Base-by-base conservation (phyloP, 768 basidiomycete genomes). In the Collybia nuda region DNA sequence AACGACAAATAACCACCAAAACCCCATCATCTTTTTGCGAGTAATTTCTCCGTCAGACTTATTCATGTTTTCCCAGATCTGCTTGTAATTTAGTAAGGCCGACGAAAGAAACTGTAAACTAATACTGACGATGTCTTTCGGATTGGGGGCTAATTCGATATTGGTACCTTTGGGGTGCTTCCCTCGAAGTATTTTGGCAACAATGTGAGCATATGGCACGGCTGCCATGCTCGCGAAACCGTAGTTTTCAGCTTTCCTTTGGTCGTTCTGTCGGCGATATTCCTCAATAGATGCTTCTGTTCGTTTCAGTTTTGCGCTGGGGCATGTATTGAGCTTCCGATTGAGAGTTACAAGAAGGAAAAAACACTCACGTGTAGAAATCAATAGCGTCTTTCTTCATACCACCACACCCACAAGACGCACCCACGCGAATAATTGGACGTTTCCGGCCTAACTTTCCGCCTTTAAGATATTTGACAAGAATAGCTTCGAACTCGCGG, bases 51-150 rank as follows among this genome's bases (percentile, higher is more conserved):
- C 77, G 15, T 87, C 76, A 1, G 85, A 80, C 62, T 81, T 83
- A 61, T 84, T 86, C 74, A 98, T 78, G 65, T 99, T 99, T 39
- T 78, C 70, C 97, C 97, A 99, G 44, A 98, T 85, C 88, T 91
- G 52, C 17, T 17, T 38, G 43, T 45, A 6, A 41, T n/a, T 18
- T 43, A 54, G 38, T 32, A 14, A 29, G 35, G 46, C 40, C 23
- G 18, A 42, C 47, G 37, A 29, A 19, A 21, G n/a, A 17, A 44
- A 24, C 12, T 44, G 24, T 41, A 15, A 42, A 40, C 47, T 43
- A 56, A 43, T 29, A 71, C 81, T 51, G 56, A 91, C 89, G 50
- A 93, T 89, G 63, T 93, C 92, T 62, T 89, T 91, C 15, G 93
- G 92, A 64, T 93, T 91, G 1, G 93, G 93, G 2, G 93, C 93